phyloP scores from a whole-genome alignment of 257 asterid genomes.

The Nicotiana attenuata region DNA sequence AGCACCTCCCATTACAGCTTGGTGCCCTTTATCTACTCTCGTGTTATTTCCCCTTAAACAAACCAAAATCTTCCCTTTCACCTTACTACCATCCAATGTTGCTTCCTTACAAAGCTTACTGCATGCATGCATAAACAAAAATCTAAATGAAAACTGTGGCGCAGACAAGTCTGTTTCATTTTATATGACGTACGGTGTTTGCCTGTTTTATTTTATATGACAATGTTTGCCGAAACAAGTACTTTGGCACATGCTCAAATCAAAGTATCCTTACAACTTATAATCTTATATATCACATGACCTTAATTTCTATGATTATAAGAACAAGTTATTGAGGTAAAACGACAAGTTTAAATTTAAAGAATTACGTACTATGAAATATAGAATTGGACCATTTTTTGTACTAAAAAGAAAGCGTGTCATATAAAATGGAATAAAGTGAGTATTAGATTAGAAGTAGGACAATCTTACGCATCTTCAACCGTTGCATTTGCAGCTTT shows the following conservation, averaged over 20 bases:
- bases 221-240: too few relatives aligned
- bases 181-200: too few relatives aligned
- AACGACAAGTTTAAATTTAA: background rate
- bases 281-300: too few relatives aligned
- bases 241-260: background rate
- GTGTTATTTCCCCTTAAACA: constrained; percentile 38
- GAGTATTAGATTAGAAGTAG: background rate
- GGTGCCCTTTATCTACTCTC: constrained; percentile 34
- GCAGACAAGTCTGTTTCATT: too few relatives aligned
- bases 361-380: background rate
- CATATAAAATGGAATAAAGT: background rate
- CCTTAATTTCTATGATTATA: background rate
- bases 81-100: constrained; percentile 37
- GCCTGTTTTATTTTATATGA: too few relatives aligned
- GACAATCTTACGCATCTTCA: constrained; percentile 34
- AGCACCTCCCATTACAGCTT: constrained; percentile 49
- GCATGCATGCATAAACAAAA: constrained; percentile 18
- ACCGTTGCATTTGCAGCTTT: constrained; percentile 20
- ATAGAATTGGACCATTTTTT: background rate
- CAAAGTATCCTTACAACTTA: background rate
- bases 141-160: too few relatives aligned
- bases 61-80: constrained; percentile 52
- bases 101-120: constrained; percentile 34
- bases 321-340: background rate
- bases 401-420: background rate